Percentiles rank a stretch among this genome's conserved stretches.
phyloP scores from a whole-genome alignment of 768 basidiomycete genomes.

The Hortiboletus campestris region DNA sequence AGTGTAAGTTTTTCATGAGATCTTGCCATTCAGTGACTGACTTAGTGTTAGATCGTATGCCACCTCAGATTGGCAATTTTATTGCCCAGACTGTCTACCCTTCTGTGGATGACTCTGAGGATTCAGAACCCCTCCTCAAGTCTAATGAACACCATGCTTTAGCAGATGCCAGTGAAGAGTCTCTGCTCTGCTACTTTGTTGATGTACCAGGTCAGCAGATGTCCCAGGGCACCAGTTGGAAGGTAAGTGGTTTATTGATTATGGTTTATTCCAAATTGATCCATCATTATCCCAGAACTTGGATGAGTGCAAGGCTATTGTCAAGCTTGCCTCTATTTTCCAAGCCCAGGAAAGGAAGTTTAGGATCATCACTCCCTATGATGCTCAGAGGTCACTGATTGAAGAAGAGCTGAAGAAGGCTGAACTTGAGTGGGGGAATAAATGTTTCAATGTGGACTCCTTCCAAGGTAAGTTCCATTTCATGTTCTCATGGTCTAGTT shows the following conservation, averaged over 20 bases:
- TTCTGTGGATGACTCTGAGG: constrained; percentile 30
- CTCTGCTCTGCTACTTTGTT: constrained; percentile 62
- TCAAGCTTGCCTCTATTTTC: constrained; percentile 57
- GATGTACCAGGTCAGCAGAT: constrained; percentile 48
- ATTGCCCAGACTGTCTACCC: constrained; percentile 71
- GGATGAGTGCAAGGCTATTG: constrained; percentile 52
- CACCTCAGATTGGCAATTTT: constrained; percentile 70
- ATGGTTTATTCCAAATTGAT: neutral
- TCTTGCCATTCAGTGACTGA: neutral
- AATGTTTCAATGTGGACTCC: constrained; percentile 73
- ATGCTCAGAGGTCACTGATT: constrained; percentile 61
- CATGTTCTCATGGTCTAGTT: neutral
- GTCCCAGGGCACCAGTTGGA: constrained; percentile 37
- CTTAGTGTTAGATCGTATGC: constrained; percentile 68
- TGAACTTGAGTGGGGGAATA: constrained; percentile 61
- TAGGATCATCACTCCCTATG: constrained; percentile 80
- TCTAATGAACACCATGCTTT: constrained; percentile 54
- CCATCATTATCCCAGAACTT: constrained; percentile 47
- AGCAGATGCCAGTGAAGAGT: constrained; percentile 23
- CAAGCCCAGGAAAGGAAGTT: constrained; percentile 49
- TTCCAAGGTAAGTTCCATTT: constrained; percentile 61
- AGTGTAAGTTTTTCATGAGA: constrained; percentile 50
- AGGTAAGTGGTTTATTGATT: constrained; percentile 25
- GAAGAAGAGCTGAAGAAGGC: constrained; percentile 51
- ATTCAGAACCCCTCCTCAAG: constrained; percentile 36